A percentile compares a stretch with the other conserved stretches of the same genome.
These are phyloP conservation scores for Strobilomyces echinocephalus DNA, from an alignment of 768 basidiomycete genomes.

Conservation along the genomic window DNA sequence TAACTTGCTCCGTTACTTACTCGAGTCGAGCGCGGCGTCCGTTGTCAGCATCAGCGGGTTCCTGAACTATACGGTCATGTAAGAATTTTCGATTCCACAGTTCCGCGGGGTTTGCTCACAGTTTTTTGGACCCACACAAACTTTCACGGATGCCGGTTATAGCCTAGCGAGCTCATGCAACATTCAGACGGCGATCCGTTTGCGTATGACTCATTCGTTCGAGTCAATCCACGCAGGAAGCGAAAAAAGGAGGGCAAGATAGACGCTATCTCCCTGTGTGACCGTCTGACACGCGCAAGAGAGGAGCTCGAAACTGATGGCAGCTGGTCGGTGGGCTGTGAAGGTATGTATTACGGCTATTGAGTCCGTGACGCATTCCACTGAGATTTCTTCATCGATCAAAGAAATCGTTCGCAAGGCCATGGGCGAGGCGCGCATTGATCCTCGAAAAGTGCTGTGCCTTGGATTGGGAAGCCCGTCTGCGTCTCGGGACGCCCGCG, in stretches of 20 bases:
- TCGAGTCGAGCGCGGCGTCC: not conserved
- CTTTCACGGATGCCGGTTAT: not conserved
- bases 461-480: conserved; percentile 74
- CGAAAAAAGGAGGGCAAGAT: conserved; percentile 34
- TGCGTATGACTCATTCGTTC: conserved; percentile 47
- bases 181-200: conserved; percentile 21
- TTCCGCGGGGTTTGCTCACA: not conserved
- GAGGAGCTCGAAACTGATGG: conserved; percentile 42
- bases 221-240: conserved; percentile 49
- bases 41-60: not conserved
- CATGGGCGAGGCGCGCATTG: conserved; percentile 23
- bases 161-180: conserved; percentile 10
- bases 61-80: not conserved
- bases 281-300: conserved; percentile 39
- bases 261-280: conserved; percentile 33
- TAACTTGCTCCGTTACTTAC: not conserved
- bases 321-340: conserved; percentile 53
- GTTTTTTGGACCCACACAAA: not conserved
- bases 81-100: not conserved
- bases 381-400: conserved; percentile 1
- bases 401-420: conserved; percentile 37
- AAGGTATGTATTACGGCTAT: conserved; percentile 42
- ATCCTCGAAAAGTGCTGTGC: conserved; percentile 46
- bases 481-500: conserved; percentile 54
- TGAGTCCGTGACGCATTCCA: conserved; percentile 2